phyloP scores from a whole-genome alignment of 2,329 filamentous ascomycete genomes.

The Emergomyces africanus region DNA sequence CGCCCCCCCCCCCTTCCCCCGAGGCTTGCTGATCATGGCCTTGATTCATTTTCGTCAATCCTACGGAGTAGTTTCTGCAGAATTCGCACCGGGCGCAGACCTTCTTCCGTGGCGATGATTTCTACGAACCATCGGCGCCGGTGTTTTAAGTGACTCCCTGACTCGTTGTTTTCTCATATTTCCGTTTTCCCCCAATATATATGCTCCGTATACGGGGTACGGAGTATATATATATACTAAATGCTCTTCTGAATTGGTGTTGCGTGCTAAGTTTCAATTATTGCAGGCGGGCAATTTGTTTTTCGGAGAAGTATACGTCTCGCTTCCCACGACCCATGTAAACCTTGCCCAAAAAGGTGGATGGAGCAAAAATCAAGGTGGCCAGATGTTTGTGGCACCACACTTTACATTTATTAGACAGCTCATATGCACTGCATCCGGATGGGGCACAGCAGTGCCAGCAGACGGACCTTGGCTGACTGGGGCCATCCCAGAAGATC shows the following conservation, averaged over 20 bases:
- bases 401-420: not conserved
- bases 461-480: conserved; percentile 2
- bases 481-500: not conserved
- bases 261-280: not conserved
- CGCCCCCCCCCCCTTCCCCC: too few relatives aligned
- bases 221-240: too few relatives aligned
- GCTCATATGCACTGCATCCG: conserved; percentile 2
- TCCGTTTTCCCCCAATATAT: not conserved
- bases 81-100: not conserved
- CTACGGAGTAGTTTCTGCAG: conserved; percentile 2
- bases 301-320: not conserved
- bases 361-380: not conserved
- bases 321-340: not conserved
- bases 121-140: not conserved
- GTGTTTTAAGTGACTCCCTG: not conserved
- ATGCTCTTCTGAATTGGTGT: not conserved
- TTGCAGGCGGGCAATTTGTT: not conserved
- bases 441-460: conserved; percentile 4
- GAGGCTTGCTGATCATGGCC: not conserved
- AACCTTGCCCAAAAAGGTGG: not conserved
- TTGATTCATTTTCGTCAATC: not conserved
- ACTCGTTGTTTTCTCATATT: not conserved
- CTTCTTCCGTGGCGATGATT: not conserved
- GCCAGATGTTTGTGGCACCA: not conserved
- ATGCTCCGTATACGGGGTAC: too few relatives aligned